Conservation (phyloP, 306 rosid genomes). For the Echinosophora koreensis region DNA sequence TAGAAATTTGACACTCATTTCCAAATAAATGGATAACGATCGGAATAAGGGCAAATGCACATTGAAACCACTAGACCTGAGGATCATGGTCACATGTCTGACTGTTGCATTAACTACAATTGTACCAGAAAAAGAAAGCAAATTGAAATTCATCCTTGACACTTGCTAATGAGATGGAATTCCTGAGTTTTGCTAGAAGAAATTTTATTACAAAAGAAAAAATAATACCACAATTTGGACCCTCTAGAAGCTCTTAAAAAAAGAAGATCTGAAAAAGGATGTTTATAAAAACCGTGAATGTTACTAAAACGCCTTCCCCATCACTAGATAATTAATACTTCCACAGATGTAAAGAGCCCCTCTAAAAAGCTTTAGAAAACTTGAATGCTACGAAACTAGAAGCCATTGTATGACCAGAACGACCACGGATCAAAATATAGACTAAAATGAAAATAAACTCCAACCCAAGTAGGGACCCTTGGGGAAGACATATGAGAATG, state of each 20-base stretch:
- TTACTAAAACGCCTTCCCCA: not conserved
- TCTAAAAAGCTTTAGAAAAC: too few species aligned
- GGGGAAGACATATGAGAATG: not conserved
- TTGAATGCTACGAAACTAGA: not conserved
- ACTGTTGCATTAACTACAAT: not conserved
- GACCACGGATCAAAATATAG: not conserved
- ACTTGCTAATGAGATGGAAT: not conserved
- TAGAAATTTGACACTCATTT: not conserved
- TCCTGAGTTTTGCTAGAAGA: not conserved
- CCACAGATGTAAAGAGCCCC: not conserved
- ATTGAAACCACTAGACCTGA: not conserved
- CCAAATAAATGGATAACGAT: not conserved
- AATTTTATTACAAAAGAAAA: not conserved
- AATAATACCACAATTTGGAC: not conserved
- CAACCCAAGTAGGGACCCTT: not conserved
- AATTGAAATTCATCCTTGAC: not conserved
- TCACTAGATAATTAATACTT: not conserved
- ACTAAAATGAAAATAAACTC: not conserved
- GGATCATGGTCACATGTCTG: not conserved
- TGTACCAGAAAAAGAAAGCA: too few species aligned
- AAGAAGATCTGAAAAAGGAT: not conserved
- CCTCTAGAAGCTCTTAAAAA: not conserved
- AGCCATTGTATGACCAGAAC: not conserved
- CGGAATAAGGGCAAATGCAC: not conserved
- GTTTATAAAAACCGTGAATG: not conserved